phyloP scores from a whole-genome alignment of 108 stramenopile species.

The Pseudonitzschia pungens region DNA sequence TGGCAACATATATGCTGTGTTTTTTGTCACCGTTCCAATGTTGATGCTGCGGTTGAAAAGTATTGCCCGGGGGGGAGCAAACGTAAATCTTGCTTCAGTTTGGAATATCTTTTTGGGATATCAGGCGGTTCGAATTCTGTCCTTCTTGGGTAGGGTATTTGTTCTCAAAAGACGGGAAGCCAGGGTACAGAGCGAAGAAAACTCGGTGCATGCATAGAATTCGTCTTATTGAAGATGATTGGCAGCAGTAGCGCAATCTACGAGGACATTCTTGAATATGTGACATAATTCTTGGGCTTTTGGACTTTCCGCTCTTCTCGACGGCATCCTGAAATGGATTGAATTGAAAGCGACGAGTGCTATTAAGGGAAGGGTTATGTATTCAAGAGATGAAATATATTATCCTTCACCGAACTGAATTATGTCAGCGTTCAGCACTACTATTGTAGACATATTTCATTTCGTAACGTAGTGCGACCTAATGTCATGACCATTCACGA shows the following conservation, averaged over 20 bases:
- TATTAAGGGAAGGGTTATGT: too few species aligned
- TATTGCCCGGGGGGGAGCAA: slow-evolving; percentile 39
- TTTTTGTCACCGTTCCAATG: slow-evolving; percentile 55
- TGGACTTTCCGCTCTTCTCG: too few species aligned
- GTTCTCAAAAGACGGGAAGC: neutral
- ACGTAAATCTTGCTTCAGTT: slow-evolving; percentile 44
- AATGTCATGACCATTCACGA: too few species aligned
- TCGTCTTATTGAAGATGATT: neutral
- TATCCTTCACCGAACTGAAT: too few species aligned
- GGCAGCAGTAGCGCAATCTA: neutral
- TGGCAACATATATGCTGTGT: slow-evolving; percentile 48
- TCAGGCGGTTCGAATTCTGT: slow-evolving; percentile 42
- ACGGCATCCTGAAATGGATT: too few species aligned
- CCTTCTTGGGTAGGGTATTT: neutral
- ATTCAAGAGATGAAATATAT: too few species aligned
- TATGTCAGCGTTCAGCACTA: too few species aligned
- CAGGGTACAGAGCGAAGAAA: neutral
- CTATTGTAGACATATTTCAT: too few species aligned
- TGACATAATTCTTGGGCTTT: too few species aligned
- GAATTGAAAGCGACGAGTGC: too few species aligned
- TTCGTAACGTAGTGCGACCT: too few species aligned
- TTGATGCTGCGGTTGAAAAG: slow-evolving; percentile 61
- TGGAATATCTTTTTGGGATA: slow-evolving; percentile 56
- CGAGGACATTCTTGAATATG: too few species aligned
- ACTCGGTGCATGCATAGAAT: neutral